These are phyloP conservation scores for Lodderomyces margitis DNA, from an alignment of 1,139 yeast species.

Conservation along the genomic window DNA sequence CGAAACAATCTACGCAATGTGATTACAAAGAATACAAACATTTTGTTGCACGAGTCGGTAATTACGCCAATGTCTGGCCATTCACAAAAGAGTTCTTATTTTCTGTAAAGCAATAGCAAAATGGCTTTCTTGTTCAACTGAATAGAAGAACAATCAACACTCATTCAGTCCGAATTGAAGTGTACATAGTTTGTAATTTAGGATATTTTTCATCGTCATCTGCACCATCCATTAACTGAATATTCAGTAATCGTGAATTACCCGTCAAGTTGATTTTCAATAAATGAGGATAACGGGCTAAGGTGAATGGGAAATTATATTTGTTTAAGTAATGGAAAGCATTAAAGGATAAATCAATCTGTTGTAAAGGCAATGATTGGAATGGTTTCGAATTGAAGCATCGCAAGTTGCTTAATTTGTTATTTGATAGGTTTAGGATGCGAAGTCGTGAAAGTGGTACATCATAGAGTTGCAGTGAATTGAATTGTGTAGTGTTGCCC, in stretches of 20 bases:
- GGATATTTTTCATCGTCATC: constrained; percentile 10
- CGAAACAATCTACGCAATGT: constrained; percentile 61
- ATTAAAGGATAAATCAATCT: constrained; percentile 15
- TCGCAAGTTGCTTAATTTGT: constrained; percentile 13
- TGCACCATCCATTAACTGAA: constrained; percentile 7
- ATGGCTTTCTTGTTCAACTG: too few species aligned
- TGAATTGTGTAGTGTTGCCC: constrained; percentile 1
- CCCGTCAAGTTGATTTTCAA: constrained; percentile 12
- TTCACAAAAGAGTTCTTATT: constrained; percentile 5
- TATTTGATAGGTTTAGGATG: constrained; percentile 12
- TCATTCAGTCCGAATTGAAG: too few species aligned
- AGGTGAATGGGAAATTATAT: constrained; percentile 13
- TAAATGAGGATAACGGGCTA: constrained; percentile 9
- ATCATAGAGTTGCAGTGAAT: background rate
- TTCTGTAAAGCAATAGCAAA: too few species aligned
- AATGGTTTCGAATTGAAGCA: constrained; percentile 11
- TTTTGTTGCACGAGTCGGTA: constrained; percentile 24
- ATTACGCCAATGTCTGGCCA: constrained; percentile 18
- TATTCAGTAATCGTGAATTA: constrained; percentile 11
- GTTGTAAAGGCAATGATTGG: constrained; percentile 11
- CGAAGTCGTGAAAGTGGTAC: constrained; percentile 4
- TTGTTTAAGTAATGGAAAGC: constrained; percentile 13
- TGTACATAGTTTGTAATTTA: constrained; percentile 7
- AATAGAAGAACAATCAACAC: too few species aligned
- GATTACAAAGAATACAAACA: constrained; percentile 44